Evolutionary conservation across 176 grass and related monocot genomes (phyloP).

Genomic region (Musa beccarii): DNA sequence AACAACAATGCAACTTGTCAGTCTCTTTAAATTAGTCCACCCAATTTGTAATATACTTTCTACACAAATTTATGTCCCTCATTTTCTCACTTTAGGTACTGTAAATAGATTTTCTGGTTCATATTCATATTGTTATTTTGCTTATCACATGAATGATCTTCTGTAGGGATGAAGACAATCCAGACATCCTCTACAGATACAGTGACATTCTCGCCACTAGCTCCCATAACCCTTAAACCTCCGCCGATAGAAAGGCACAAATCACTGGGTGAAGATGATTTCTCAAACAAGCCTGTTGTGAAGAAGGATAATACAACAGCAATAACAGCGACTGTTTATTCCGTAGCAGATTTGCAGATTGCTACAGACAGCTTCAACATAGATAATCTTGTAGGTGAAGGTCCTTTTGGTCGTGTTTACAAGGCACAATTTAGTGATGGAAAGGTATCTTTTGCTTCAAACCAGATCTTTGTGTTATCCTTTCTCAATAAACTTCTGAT

Average conservation of each 20-base stretch:
- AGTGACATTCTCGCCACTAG: slow-evolving; percentile 34
- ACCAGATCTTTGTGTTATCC: neutral
- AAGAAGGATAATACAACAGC: slow-evolving; percentile 45
- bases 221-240: slow-evolving; percentile 59
- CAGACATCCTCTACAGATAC: slow-evolving; percentile 39
- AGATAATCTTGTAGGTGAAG: slow-evolving; percentile 85
- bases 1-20: neutral
- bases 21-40: neutral
- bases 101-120: neutral
- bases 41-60: neutral
- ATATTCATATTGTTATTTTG: neutral
- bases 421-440: slow-evolving; percentile 72
- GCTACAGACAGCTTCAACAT: slow-evolving; percentile 85
- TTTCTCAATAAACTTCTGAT: neutral
- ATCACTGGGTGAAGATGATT: slow-evolving; percentile 76
- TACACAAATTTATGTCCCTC: neutral
- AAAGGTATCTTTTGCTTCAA: slow-evolving; percentile 45
- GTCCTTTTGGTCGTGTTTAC: slow-evolving; percentile 89
- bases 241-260: slow-evolving; percentile 56
- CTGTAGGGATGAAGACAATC: slow-evolving; percentile 48
- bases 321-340: slow-evolving; percentile 77
- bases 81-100: too few relatives aligned
- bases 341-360: slow-evolving; percentile 92
- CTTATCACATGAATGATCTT: neutral
- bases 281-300: slow-evolving; percentile 40